phyloP scores from a whole-genome alignment of 2,329 filamentous ascomycete genomes.

The Fusarium sp. region DNA sequence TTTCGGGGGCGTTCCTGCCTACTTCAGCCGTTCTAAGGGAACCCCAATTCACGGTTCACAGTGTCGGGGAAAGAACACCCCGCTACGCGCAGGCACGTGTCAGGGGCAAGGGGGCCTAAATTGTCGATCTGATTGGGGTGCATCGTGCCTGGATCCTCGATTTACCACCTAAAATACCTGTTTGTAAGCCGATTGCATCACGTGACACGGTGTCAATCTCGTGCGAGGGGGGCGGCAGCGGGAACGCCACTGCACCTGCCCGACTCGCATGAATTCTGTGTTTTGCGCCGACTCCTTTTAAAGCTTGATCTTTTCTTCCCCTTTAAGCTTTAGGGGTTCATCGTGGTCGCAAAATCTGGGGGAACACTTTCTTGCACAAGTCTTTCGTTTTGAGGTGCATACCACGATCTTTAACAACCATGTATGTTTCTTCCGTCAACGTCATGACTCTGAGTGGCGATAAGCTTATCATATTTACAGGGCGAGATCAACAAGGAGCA shows the following conservation, averaged over 20 bases:
- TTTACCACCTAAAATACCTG: conserved; percentile 3
- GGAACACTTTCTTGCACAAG: conserved; percentile 6
- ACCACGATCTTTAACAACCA: background rate
- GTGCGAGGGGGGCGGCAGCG: conserved; percentile 16
- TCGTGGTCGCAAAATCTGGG: conserved; percentile 13
- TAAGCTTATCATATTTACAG: conserved; percentile 35
- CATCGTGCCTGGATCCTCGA: conserved; percentile 26
- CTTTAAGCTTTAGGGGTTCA: background rate
- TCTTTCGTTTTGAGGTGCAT: background rate
- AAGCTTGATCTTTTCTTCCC: conserved; percentile 10
- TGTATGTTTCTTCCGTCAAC: conserved; percentile 21
- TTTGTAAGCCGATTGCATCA: conserved; percentile 34
- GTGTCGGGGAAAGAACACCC: conserved; percentile 37
- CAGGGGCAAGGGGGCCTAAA: conserved; percentile 6
- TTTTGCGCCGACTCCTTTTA: conserved; percentile 38
- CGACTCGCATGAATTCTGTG: conserved; percentile 17
- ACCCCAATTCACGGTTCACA: conserved; percentile 48
- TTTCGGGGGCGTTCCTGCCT: conserved; percentile 26
- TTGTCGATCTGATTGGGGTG: conserved; percentile 36
- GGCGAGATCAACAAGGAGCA: conserved; percentile 36
- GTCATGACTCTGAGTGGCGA: conserved; percentile 3
- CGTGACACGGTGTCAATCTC: conserved; percentile 52
- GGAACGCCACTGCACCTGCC: conserved; percentile 39
- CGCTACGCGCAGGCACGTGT: conserved; percentile 52
- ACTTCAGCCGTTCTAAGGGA: conserved; percentile 3